Evolutionary conservation across 2,329 filamentous ascomycete genomes (phyloP).

Genomic region (Talaromyces rugulosus): DNA sequence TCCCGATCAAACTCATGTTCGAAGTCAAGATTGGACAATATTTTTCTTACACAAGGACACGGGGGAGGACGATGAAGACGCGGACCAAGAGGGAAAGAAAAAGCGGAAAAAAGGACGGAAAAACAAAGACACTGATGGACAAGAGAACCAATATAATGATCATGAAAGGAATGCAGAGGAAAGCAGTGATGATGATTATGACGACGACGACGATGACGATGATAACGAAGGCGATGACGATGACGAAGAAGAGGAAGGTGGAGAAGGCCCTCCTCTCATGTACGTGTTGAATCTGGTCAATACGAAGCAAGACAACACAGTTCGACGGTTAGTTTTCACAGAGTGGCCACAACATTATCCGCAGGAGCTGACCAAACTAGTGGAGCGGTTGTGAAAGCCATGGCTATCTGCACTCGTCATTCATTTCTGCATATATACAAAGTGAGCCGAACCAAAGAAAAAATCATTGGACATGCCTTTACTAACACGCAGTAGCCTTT

Average conservation of each 20-base stretch:
- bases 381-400: conserved; percentile 93
- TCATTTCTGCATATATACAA: conserved; percentile 99
- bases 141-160: conserved; percentile 48
- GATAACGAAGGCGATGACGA: conserved; percentile 50
- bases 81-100: conserved; percentile 41
- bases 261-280: conserved; percentile 84
- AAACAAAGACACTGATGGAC: conserved; percentile 33
- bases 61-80: conserved; percentile 58
- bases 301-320: conserved; percentile 91
- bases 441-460: conserved; percentile 45
- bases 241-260: conserved; percentile 62
- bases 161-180: conserved; percentile 27
- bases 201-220: conserved; percentile 56
- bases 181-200: conserved; percentile 21
- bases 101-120: conserved; percentile 28
- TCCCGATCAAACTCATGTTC: conserved; percentile 90
- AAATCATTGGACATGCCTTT: neutral
- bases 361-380: conserved; percentile 39
- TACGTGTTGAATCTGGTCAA: conserved; percentile 98
- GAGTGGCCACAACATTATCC: neutral
- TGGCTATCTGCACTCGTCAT: conserved; percentile 97
- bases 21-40: conserved; percentile 97
- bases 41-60: conserved; percentile 98
- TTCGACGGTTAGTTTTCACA: conserved; percentile 56
- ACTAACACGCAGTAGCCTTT: conserved; percentile 59